Evolutionary conservation across 768 basidiomycete species (phyloP).

Genomic region (Rhodosporidiobolus sp.): DNA sequence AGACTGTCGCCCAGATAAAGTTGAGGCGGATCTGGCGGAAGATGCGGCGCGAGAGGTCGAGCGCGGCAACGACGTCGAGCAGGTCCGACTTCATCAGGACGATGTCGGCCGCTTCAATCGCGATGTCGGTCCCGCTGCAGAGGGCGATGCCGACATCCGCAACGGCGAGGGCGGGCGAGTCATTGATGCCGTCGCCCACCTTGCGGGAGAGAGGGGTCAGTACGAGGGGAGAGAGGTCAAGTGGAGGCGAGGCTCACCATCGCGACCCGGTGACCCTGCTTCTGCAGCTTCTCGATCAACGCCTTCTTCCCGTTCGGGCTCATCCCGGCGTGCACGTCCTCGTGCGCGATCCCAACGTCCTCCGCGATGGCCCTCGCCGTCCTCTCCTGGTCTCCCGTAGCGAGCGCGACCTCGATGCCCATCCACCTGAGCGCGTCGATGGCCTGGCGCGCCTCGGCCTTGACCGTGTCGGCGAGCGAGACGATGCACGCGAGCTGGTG

Average conservation of each 20-base stretch:
- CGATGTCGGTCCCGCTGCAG: constrained; percentile 92
- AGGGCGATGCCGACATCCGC: constrained; percentile 95
- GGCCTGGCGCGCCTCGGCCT: constrained; percentile 76
- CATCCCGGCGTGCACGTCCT: constrained; percentile 85
- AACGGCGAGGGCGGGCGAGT: constrained; percentile 93
- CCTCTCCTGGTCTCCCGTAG: constrained; percentile 84
- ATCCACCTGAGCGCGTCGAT: constrained; percentile 75
- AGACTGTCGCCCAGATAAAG: constrained; percentile 88
- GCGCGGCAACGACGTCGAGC: constrained; percentile 92
- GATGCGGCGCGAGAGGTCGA: constrained; percentile 82
- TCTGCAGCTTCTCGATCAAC: constrained; percentile 73
- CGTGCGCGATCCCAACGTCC: constrained; percentile 78
- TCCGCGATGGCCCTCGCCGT: constrained; percentile 86
- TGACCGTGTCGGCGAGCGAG: constrained; percentile 81
- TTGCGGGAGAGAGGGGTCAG: constrained; percentile 46
- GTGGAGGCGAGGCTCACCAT: constrained; percentile 62
- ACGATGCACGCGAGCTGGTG: constrained; percentile 70
- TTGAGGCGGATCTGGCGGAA: constrained; percentile 88
- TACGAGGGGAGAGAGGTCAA: background rate
- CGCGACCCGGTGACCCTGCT: constrained; percentile 65
- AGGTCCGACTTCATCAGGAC: constrained; percentile 97
- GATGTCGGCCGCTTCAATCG: constrained; percentile 96
- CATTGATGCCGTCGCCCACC: constrained; percentile 99
- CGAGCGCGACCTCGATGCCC: constrained; percentile 88
- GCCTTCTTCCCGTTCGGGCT: constrained; percentile 93